These are phyloP conservation scores for Ophiorrhiza pumila DNA, from an alignment of 257 asterid genomes.

Conservation along the genomic window DNA sequence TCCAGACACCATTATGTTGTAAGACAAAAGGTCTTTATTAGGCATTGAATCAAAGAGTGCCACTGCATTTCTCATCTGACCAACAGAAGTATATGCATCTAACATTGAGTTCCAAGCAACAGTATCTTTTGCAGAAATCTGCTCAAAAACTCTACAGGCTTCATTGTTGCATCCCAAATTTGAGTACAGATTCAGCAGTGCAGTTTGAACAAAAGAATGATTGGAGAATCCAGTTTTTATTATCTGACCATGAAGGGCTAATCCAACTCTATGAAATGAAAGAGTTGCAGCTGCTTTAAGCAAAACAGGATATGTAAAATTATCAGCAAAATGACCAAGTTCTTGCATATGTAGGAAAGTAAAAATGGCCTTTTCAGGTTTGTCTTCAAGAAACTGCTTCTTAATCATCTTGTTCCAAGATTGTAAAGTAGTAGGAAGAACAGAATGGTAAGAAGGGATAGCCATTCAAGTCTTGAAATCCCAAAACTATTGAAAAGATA, in stretches of 20 bases:
- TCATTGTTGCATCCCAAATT: not conserved
- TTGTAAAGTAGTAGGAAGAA: not conserved
- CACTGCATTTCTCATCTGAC: constrained; percentile 12
- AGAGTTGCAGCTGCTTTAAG: constrained; percentile 14
- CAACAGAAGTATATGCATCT: constrained; percentile 13
- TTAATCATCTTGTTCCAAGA: constrained; percentile 15
- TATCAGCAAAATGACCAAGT: constrained; percentile 11
- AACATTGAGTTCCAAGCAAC: constrained; percentile 17
- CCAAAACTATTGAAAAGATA: not conserved
- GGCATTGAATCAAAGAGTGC: not conserved
- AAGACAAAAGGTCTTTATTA: constrained; percentile 14
- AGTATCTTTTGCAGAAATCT: not conserved
- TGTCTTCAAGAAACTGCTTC: constrained; percentile 10
- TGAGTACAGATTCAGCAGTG: constrained; percentile 8
- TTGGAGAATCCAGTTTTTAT: constrained; percentile 6
- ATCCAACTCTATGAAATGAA: not conserved
- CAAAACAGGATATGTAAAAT: constrained; percentile 17
- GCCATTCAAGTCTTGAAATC: not conserved
- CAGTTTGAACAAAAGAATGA: constrained; percentile 20
- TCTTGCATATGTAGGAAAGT: constrained; percentile 9
- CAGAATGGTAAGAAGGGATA: not conserved
- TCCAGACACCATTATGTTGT: constrained; percentile 18
- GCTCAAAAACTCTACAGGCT: not conserved
- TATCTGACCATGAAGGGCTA: constrained; percentile 15
- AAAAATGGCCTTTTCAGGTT: not conserved